Base-by-base conservation (phyloP, 805 yeast genomes). In the Starmerella apicola region DNA sequence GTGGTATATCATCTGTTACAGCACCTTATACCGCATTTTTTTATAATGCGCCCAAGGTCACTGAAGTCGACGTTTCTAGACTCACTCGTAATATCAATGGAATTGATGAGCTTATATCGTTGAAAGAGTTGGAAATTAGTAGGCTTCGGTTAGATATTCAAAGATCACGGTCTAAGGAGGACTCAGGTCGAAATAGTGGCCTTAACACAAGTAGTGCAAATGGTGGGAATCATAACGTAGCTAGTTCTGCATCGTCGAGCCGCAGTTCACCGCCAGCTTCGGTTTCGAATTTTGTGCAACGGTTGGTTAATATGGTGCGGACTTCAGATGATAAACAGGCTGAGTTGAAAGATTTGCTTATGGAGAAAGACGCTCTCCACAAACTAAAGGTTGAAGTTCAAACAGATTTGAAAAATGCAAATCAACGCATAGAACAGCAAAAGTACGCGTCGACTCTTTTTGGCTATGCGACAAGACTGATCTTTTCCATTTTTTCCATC, bases 1-100 rank as follows among this genome's bases (percentile, higher is more conserved):
- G 66, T 15, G 69, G 68, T 2, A 49, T 65, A 30, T 64, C 65
- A 9, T 55, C 66, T 8, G 63, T 65, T 17, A 50, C 60, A 15
- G 65, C 67, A 5, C 67, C 67, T 5, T 63, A 61, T 43, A 45
- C 61, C 15, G 58, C 59, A 18, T 52, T 63, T 16, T 34, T 57
- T 30, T 42, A 45, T 26, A 51, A 45, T 20, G 48, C 44, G 18
- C 43, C 49, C 18, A 49, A 40, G 7, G 54, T 53, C 21, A 52
- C 59, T 3, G 58, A 53, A 27, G 45, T 49, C 20, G 65, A 57
- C 38, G 44, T 55, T 13, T 50, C 51, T 33, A 51, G 62, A 21
- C 45, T 60, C 20, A 45, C 48, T 8, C 38, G 51, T 5, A 53
- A 62, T 15, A 43, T 63, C 4, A 41, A 43, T 8, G 44, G 60